Conservation (phyloP, 805 yeast species). For the Dipodascus albidus region DNA sequence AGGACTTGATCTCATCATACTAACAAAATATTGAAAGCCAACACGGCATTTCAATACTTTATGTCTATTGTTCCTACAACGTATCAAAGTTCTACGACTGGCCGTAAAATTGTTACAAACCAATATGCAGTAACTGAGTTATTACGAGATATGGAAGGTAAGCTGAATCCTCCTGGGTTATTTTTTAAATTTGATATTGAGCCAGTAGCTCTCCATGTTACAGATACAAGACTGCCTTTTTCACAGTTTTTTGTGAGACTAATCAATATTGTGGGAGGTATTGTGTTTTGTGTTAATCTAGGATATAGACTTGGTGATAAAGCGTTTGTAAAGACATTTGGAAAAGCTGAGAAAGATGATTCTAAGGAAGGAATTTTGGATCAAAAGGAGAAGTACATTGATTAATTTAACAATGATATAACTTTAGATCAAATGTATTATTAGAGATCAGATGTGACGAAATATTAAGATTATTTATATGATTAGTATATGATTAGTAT, state of each 20-base stretch:
- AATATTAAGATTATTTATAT: too few species aligned
- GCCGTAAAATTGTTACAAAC: constrained; percentile 63
- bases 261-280: constrained; percentile 75
- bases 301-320: constrained; percentile 44
- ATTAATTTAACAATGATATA: neutral
- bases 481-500: too few species aligned
- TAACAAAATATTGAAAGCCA: constrained; percentile 5
- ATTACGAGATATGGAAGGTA: constrained; percentile 15
- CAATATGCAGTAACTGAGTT: constrained; percentile 51
- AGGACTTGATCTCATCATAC: neutral
- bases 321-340: constrained; percentile 36
- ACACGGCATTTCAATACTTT: constrained; percentile 44
- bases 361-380: constrained; percentile 19
- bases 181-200: constrained; percentile 81
- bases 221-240: constrained; percentile 67
- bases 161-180: constrained; percentile 53
- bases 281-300: constrained; percentile 61
- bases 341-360: constrained; percentile 41
- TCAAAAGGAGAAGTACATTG: neutral
- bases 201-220: constrained; percentile 59
- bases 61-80: constrained; percentile 77
- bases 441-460: too few species aligned
- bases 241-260: constrained; percentile 65
- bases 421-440: too few species aligned
- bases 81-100: constrained; percentile 47